Conservation (phyloP, 2,329 filamentous ascomycete genomes). For the Botrytis sinoallii region DNA sequence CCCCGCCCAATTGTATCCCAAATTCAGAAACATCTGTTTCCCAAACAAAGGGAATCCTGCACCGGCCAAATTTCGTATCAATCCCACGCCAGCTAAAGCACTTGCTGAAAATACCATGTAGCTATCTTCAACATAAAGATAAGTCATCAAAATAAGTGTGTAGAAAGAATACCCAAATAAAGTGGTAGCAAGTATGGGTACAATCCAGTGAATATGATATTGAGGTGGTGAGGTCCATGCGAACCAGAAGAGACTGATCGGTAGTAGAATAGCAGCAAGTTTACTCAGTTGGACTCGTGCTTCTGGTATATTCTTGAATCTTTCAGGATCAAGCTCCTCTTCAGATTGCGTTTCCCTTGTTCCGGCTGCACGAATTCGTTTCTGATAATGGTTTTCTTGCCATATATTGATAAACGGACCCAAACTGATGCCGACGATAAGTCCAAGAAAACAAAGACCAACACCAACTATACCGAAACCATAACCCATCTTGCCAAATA, state of each 20-base stretch:
- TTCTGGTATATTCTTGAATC: constrained; percentile 42
- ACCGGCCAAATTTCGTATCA: constrained; percentile 42
- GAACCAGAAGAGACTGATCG: constrained; percentile 40
- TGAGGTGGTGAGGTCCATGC: constrained; percentile 37
- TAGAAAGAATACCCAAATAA: constrained; percentile 52
- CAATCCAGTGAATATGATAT: constrained; percentile 38
- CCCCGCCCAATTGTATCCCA: constrained; percentile 41
- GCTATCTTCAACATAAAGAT: constrained; percentile 48
- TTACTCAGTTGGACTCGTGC: constrained; percentile 43
- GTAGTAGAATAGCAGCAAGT: constrained; percentile 40
- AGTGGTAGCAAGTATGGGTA: constrained; percentile 48
- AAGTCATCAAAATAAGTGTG: constrained; percentile 48
- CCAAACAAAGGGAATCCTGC: constrained; percentile 43
- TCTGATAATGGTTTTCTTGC: constrained; percentile 39
- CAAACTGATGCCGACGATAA: constrained; percentile 41
- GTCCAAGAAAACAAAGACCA: constrained; percentile 42
- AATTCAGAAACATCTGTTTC: constrained; percentile 37
- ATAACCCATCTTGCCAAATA: constrained; percentile 45
- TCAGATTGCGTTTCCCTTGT: neutral
- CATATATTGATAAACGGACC: constrained; percentile 44
- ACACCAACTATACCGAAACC: constrained; percentile 42
- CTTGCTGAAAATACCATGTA: constrained; percentile 45
- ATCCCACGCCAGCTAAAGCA: constrained; percentile 42
- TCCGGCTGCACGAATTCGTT: constrained; percentile 40
- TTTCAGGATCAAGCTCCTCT: neutral